phyloP scores from a whole-genome alignment of 75 land plant species.

The Chamaecyparis obtusa region DNA sequence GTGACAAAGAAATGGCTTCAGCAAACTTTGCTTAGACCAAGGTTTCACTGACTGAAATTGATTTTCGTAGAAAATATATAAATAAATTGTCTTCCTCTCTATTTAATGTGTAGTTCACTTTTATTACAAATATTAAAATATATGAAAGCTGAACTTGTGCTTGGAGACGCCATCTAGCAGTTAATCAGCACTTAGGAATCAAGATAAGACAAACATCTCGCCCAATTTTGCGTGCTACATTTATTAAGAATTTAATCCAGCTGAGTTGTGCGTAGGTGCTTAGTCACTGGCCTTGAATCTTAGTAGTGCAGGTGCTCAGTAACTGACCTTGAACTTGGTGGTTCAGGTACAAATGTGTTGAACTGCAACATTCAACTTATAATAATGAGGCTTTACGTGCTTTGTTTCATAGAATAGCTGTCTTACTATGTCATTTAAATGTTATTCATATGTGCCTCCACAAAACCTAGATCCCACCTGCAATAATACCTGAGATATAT shows the following conservation, averaged over 20 bases:
- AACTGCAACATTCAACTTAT: neutral
- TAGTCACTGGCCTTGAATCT: neutral
- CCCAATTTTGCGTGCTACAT: neutral
- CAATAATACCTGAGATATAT: neutral
- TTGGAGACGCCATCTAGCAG: neutral
- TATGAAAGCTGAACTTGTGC: no score
- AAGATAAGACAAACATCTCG: neutral
- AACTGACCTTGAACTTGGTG: neutral
- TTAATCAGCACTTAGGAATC: neutral
- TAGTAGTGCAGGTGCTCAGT: neutral
- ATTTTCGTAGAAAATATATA: no score
- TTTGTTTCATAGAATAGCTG: no score
- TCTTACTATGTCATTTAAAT: neutral
- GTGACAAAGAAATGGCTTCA: no score
- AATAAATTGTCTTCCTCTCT: no score
- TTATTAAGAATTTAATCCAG: neutral
- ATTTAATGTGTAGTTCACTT: no score
- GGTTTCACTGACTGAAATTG: no score
- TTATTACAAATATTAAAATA: no score
- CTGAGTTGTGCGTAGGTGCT: neutral
- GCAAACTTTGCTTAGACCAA: no score
- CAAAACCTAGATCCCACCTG: neutral
- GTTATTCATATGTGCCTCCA: neutral
- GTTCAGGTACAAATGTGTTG: neutral
- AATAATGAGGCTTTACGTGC: neutral